Conservation (phyloP, 352 stramenopile species). For the Elongisporangium prolatum region DNA sequence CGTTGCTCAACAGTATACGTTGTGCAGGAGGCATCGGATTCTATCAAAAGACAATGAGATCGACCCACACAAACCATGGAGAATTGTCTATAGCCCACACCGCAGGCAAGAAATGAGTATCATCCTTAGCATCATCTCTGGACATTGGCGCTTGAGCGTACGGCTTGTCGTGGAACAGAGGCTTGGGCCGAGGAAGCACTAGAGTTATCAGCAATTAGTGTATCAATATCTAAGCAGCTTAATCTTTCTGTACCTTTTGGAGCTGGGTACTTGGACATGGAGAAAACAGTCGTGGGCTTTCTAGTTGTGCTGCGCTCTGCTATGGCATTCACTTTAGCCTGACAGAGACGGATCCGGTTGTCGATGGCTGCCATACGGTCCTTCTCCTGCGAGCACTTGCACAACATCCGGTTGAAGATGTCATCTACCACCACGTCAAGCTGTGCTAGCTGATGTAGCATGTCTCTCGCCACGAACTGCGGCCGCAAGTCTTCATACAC, state of each 20-base stretch:
- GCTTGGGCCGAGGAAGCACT: constrained; percentile 58
- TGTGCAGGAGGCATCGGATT: constrained; percentile 67
- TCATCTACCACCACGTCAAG: constrained; percentile 78
- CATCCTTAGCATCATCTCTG: constrained; percentile 61
- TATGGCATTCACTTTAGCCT: constrained; percentile 83
- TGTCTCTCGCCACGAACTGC: constrained; percentile 82
- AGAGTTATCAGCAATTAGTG: neutral
- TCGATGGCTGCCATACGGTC: constrained; percentile 70
- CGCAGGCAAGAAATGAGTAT: constrained; percentile 79
- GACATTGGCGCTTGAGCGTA: constrained; percentile 73
- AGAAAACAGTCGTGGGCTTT: constrained; percentile 86
- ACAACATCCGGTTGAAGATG: constrained; percentile 75
- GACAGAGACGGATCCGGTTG: constrained; percentile 64
- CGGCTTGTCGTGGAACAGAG: constrained; percentile 81
- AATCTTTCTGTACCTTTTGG: constrained; percentile 31
- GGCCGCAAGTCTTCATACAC: constrained; percentile 83
- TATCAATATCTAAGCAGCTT: too few species aligned
- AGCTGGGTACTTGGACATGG: constrained; percentile 82
- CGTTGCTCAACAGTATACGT: constrained; percentile 68
- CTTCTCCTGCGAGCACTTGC: constrained; percentile 75
- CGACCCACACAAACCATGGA: neutral
- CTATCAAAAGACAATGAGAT: constrained; percentile 15
- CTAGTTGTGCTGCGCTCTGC: constrained; percentile 74
- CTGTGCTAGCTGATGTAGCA: constrained; percentile 81
- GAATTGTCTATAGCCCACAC: constrained; percentile 4